A percentile compares a stretch with the other conserved stretches of the same genome.
These are phyloP conservation scores for Plenodomus lindquistii DNA, from an alignment of 2,329 filamentous ascomycete species.

Conservation along the genomic window DNA sequence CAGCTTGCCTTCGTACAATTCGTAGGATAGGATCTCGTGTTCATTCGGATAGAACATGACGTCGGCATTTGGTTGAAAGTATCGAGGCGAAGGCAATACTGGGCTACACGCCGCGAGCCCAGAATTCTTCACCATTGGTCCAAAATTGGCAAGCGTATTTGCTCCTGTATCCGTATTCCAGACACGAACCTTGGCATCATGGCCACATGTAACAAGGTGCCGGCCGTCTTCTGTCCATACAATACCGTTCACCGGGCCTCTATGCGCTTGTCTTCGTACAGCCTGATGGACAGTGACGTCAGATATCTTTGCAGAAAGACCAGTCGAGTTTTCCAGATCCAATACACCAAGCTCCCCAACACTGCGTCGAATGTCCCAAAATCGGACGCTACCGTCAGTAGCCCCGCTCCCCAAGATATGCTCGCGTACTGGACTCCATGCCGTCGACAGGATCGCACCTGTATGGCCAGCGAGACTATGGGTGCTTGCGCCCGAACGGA, in stretches of 20 bases:
- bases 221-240: conserved; percentile 81
- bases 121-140: conserved; percentile 75
- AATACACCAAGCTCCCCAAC: conserved; percentile 75
- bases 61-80: conserved; percentile 62
- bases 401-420: conserved; percentile 82
- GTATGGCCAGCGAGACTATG: conserved; percentile 56
- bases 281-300: conserved; percentile 43
- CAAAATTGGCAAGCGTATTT: conserved; percentile 88
- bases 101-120: conserved; percentile 47
- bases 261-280: conserved; percentile 64
- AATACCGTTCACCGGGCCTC: conserved; percentile 80
- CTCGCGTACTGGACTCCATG: conserved; percentile 82
- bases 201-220: conserved; percentile 77
- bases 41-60: conserved; percentile 79
- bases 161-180: conserved; percentile 82
- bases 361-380: conserved; percentile 86
- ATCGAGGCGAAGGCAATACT: conserved; percentile 61
- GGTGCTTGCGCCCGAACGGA: conserved; percentile 75
- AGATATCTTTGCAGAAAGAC: conserved; percentile 58
- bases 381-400: conserved; percentile 78
- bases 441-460: conserved; percentile 61
- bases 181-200: conserved; percentile 82
- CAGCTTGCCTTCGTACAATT: conserved; percentile 75
- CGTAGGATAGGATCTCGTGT: conserved; percentile 74
- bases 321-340: conserved; percentile 81